These are phyloP conservation scores for Mycena vulgaris DNA, from an alignment of 768 basidiomycete species.

Conservation along the genomic window DNA sequence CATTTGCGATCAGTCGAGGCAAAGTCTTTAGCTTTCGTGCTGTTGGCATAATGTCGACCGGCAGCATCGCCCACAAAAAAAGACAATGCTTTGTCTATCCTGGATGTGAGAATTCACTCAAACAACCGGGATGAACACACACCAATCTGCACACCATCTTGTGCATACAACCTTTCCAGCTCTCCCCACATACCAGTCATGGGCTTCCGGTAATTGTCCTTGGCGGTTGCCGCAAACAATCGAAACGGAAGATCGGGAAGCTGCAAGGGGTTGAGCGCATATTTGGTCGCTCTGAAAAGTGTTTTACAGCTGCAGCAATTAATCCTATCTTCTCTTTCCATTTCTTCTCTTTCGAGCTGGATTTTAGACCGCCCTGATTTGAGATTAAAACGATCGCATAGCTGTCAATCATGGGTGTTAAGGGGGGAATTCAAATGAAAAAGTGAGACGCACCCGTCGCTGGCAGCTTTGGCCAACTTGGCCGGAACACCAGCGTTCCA, in stretches of 20 bases:
- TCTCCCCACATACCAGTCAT: constrained; percentile 90
- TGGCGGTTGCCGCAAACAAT: constrained; percentile 82
- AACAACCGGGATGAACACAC: constrained; percentile 30
- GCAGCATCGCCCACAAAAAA: constrained; percentile 95
- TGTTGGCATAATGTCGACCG: constrained; percentile 68
- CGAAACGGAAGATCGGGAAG: constrained; percentile 83
- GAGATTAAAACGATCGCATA: constrained; percentile 84
- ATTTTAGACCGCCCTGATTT: constrained; percentile 76
- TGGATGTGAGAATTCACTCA: neutral
- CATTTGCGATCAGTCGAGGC: constrained; percentile 89
- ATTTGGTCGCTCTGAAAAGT: neutral
- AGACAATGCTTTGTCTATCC: constrained; percentile 72
- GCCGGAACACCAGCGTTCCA: constrained; percentile 77
- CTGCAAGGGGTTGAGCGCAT: constrained; percentile 54
- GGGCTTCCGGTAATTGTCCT: constrained; percentile 88
- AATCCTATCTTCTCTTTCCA: constrained; percentile 86
- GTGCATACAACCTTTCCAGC: constrained; percentile 72
- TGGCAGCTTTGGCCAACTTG: constrained; percentile 72
- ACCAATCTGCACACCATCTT: constrained; percentile 79
- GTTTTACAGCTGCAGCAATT: constrained; percentile 75
- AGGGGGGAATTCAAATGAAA: neutral
- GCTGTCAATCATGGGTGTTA: constrained; percentile 51
- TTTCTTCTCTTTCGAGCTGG: constrained; percentile 59
- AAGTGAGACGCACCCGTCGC: constrained; percentile 67
- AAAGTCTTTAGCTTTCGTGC: constrained; percentile 68